Evolutionary conservation across 257 asterid species (phyloP).

Genomic region (Gentiana dahurica): DNA sequence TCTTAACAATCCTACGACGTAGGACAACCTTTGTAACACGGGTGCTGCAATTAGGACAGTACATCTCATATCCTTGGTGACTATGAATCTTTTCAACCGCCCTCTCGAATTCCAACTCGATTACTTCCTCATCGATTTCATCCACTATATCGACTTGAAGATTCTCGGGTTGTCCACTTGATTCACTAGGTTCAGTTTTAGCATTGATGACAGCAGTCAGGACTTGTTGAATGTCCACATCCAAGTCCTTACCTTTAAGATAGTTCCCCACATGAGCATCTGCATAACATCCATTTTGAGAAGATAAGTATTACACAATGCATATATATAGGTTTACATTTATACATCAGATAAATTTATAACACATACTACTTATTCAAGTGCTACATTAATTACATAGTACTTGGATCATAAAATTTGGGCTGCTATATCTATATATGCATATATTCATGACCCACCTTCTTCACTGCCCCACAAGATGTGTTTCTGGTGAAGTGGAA

Average conservation of each 20-base stretch:
- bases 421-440: too few species aligned
- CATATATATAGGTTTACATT: too few species aligned
- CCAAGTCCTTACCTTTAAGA: conserved; percentile 10
- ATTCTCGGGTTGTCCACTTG: conserved; percentile 8
- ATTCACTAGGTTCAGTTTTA: conserved; percentile 3
- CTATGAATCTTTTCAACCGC: conserved; percentile 40
- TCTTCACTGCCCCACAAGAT: conserved; percentile 12
- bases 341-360: too few species aligned
- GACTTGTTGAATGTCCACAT: conserved; percentile 22
- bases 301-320: conserved; percentile 2
- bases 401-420: too few species aligned
- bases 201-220: conserved; percentile 14
- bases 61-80: conserved; percentile 28
- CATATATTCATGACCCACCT: conserved; percentile 24
- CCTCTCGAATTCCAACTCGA: conserved; percentile 52
- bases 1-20: conserved; percentile 19
- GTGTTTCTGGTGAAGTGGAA: conserved; percentile 23
- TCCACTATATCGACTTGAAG: conserved; percentile 12
- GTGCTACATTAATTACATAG: too few species aligned
- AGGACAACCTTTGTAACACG: conserved; percentile 52
- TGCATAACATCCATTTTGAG: conserved; percentile 5
- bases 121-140: conserved; percentile 37
- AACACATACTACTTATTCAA: too few species aligned
- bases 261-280: conserved; percentile 1
- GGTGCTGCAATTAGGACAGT: conserved; percentile 50